Evolutionary conservation across 2,329 filamentous ascomycete species (phyloP), one percentile per base, ranked within the genome.

Genomic region (Trichophyton schoenleinii): DNA sequence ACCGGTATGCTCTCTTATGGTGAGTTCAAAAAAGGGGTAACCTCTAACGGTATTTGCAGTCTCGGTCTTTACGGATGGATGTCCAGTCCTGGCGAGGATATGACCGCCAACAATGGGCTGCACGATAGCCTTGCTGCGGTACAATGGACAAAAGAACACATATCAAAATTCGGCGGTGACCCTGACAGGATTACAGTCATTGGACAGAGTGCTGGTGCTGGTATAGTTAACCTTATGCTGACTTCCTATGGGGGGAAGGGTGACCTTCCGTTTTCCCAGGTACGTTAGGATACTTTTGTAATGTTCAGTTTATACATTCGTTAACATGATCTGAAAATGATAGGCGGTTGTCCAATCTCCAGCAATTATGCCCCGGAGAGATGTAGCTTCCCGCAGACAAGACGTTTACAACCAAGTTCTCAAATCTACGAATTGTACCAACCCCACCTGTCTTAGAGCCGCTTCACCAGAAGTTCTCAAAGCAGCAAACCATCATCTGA

Each of bases 111-210:
- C 55, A 46, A 57, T 49, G 62, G 62, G 1, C 44, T 63, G 7
- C 57, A 62, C 25, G 60, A 63, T 48, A 57, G 60, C n/a, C 36
- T 53, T 20, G 57, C 60, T 1, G 62, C 62, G 8, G 31, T 63
- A 5, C 20, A 60, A 41, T 63, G 62, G 62, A 62, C 62, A 18
- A 41, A 60, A 13, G 34, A 60, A 20, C 28, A 62, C 42, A 62
- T 63, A 31, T 57, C 49, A 15, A 62, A 63, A 8, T 64, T 64
- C 42, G 63, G 63, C 3, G 63, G 63, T 11, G 57, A 62, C 58
- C 52, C 63, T 7, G 59, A 58, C 3, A 58, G 44, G 25, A 42
- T 64, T 22, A 64, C 63, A 8, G 58, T 60, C 2, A 42, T 62
- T 22, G 63, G 63, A 4, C 25, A 58, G 48, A 64, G 63, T 38